Base-by-base conservation (phyloP, 345 rosid genomes). In the Eucalyptus curtisii region DNA sequence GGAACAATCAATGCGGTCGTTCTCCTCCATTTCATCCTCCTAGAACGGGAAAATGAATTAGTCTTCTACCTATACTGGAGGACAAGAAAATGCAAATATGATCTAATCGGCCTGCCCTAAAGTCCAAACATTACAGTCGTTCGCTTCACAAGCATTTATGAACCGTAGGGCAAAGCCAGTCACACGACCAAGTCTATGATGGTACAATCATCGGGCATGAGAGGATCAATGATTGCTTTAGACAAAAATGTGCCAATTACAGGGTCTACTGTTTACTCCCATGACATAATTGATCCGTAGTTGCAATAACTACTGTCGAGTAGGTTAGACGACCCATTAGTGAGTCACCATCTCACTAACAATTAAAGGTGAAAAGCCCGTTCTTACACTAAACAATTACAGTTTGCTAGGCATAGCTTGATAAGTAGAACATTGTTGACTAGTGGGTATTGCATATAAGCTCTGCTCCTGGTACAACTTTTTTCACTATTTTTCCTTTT, bases 241-340 rank as follows among this genome's bases (percentile, higher is more conserved):
- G 22, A 66, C 5, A 66, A 66, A 64, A 66, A 66, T 31, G 22
- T 2, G 79, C 11, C 22, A n/a, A 66, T 15, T 14, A 31, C 20
- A 2, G 3, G 31, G 40, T 66, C 79, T n/a, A 14, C 20, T 7
- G 20, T 64, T 64, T 33, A n/a, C 76, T 64, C 19, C 5, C 76
- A n/a, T n/a, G 76, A n/a, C 76, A 15, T 66, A 14, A 14, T 66
- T 66, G 76, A 66, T n/a, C 40, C 19, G 10, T n/a, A 66, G 76
- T 31, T 14, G 40, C 76, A 66, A 66, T 66, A 16, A n/a, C 76
- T 2, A 66, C 40, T n/a, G 40, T n/a, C 3, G 17, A 31, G 79
- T 7, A 11, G 40, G 40, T 31, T n/a, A 31, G 40, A 31, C 0
- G 0, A n/a, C 42, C 17, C 40, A 31, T 31, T 16, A 4, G 2